Conservation (phyloP, 768 basidiomycete species). For the Serendipita indica region DNA sequence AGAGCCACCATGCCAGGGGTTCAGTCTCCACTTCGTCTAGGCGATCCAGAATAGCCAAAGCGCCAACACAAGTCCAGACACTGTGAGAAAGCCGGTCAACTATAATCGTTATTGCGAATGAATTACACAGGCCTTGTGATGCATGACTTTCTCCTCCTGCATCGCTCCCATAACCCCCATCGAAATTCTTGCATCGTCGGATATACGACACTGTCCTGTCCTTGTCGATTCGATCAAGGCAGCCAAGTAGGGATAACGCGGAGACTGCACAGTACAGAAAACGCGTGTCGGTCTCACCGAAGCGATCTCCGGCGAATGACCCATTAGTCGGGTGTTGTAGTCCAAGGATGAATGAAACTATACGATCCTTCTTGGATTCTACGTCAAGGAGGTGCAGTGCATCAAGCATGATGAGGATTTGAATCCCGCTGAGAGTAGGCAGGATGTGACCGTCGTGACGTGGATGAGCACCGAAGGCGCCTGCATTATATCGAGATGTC, state of each 20-base stretch:
- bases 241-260: slow-evolving; percentile 66
- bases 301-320: slow-evolving; percentile 76
- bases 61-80: slow-evolving; percentile 85
- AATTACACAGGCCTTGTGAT: slow-evolving; percentile 61
- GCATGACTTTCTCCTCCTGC: slow-evolving; percentile 89
- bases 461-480: slow-evolving; percentile 84
- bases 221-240: slow-evolving; percentile 47
- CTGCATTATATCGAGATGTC: slow-evolving; percentile 26
- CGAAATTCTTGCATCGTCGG: slow-evolving; percentile 72
- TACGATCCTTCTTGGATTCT: slow-evolving; percentile 16
- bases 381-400: slow-evolving; percentile 58
- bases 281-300: slow-evolving; percentile 86
- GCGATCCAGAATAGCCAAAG: slow-evolving; percentile 73
- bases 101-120: background rate
- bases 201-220: slow-evolving; percentile 62
- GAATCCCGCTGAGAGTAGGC: slow-evolving; percentile 80
- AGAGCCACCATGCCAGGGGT: slow-evolving; percentile 84
- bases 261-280: slow-evolving; percentile 82
- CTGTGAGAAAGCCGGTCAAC: background rate
- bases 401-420: slow-evolving; percentile 76
- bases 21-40: slow-evolving; percentile 65
- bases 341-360: slow-evolving; percentile 57
- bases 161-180: slow-evolving; percentile 79
- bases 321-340: slow-evolving; percentile 69
- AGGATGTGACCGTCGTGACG: slow-evolving; percentile 84